Base-by-base conservation (phyloP, 2,329 filamentous ascomycete species). In the Elsinoe ampelina region DNA sequence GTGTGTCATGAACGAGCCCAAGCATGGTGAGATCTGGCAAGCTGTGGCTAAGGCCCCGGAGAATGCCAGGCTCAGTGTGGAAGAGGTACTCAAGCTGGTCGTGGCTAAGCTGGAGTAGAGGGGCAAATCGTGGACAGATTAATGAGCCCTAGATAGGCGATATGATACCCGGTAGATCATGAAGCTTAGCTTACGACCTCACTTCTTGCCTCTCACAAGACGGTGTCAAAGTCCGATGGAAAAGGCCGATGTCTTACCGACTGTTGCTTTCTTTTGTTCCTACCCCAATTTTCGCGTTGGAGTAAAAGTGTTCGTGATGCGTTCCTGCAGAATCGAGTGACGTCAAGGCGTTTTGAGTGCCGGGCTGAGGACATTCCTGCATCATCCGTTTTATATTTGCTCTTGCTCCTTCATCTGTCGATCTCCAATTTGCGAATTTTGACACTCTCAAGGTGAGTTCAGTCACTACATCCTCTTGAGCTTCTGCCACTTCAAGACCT, bases 1-100 rank as follows among this genome's bases (percentile, higher is more conserved):
- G 74, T 91, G 88, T 64, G 77, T 87, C 32, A 74, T 86, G 50
- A 91, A 84, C 58, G 93, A 97, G 71, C 95, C 95, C 2, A 84
- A 85, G 64, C 90, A 98, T 70, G 93, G 93, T 12, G 93, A 98
- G 77, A 75, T 86, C 22, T 98, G 93, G 93, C 89, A 95, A 74
- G 73, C 76, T 7, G 78, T 96, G 3, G 83, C 85, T 15, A 98
- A 98, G 77, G 83, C 91, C 65, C 92, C 92, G 0, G 80, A 78
- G 71, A 95, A 95, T 71, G 87, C 86, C 20, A 75, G 80, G 56
- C 86, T 85, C 75, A 77, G 78, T 10, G 80, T 81, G 0, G 91
- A 95, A 71, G 89, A 95, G 69, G 79, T 96, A 13, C 69, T 98
- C 64, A 88, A 87, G 74, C 71, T 90, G 61, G 91, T 95, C 19